These are phyloP conservation scores for Backusella luteola DNA, from an alignment of 192 early-diverging fungal species.

Conservation along the genomic window DNA sequence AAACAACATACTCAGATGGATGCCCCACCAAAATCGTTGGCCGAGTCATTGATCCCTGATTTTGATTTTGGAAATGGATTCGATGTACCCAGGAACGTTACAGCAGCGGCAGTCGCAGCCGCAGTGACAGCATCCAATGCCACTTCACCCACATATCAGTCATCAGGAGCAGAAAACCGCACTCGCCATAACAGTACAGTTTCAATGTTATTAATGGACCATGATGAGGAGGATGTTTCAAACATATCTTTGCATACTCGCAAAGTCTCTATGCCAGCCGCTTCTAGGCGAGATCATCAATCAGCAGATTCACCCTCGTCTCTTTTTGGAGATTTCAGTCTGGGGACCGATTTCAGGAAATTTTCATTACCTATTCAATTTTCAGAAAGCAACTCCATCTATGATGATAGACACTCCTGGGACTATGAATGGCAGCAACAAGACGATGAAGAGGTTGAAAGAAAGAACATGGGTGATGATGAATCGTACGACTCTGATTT, in stretches of 20 bases:
- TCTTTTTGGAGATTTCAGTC: constrained; percentile 30
- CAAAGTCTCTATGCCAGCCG: constrained; percentile 9
- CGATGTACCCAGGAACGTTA: constrained; percentile 9
- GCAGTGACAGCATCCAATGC: constrained; percentile 5
- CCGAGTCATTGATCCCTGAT: constrained; percentile 16
- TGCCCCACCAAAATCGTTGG: constrained; percentile 11
- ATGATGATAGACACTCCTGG: constrained; percentile 12
- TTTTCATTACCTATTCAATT: constrained; percentile 4
- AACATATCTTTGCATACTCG: constrained; percentile 14
- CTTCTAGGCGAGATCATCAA: background rate
- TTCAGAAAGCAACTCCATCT: background rate
- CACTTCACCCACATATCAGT: background rate
- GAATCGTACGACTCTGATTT: constrained; percentile 23
- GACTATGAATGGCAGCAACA: constrained; percentile 1
- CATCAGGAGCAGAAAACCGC: background rate
- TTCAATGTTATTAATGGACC: background rate
- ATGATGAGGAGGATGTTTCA: background rate
- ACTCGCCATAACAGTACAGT: background rate
- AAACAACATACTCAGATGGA: background rate
- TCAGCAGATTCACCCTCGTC: constrained; percentile 24
- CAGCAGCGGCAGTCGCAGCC: constrained; percentile 6
- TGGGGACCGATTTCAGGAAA: constrained; percentile 29
- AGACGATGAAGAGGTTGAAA: constrained; percentile 6
- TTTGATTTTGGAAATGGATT: constrained; percentile 28
- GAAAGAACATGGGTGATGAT: constrained; percentile 17